These are phyloP conservation scores for Pseudoscleropodium purum DNA, from an alignment of 225 moss, liverwort and hornwort species.

Conservation along the genomic window DNA sequence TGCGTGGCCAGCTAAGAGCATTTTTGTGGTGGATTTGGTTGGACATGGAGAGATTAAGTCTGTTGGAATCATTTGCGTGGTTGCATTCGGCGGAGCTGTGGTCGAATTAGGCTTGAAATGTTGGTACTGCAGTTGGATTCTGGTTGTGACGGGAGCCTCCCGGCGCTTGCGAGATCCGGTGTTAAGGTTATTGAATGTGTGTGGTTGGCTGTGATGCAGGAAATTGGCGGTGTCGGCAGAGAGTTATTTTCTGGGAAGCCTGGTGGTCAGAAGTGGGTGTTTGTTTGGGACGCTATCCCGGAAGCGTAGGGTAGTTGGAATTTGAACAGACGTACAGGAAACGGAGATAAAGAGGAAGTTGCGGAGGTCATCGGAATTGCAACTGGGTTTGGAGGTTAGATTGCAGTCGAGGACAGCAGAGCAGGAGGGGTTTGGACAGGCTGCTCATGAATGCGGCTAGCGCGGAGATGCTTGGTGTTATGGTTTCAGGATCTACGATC, in stretches of 20 bases:
- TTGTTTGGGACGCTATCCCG: neutral
- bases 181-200: neutral
- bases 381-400: neutral
- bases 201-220: neutral
- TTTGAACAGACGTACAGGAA: neutral
- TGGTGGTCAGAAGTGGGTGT: neutral
- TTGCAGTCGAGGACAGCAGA: neutral
- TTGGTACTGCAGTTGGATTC: neutral
- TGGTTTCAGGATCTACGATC: constrained; percentile 32
- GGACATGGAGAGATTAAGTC: neutral
- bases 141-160: neutral
- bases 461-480: constrained; percentile 51
- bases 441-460: constrained; percentile 35
- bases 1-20: neutral
- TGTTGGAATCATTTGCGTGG: neutral
- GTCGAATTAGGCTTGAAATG: neutral
- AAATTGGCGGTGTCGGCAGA: neutral
- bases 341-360: neutral
- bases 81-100: neutral
- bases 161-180: neutral
- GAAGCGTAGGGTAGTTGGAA: neutral
- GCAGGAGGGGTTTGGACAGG: neutral
- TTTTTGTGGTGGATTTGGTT: neutral
- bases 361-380: neutral
- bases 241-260: neutral